phyloP scores from a whole-genome alignment of 2,329 filamentous ascomycete species.

The Fusarium virguliforme region DNA sequence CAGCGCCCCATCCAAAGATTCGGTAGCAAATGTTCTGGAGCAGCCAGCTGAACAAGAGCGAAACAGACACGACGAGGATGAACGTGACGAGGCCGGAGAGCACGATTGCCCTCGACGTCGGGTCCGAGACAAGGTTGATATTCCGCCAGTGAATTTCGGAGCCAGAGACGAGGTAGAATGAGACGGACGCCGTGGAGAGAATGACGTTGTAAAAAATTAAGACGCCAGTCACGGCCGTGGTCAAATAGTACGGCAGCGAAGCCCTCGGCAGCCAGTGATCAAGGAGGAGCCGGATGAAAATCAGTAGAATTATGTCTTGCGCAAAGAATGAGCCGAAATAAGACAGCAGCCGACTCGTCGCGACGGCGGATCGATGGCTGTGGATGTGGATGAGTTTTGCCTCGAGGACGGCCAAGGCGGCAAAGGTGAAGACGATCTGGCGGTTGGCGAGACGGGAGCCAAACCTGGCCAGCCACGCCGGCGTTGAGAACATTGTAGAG shows the following conservation, averaged over 20 bases:
- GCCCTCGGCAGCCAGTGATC: conserved; percentile 7
- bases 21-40: conserved; percentile 45
- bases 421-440: conserved; percentile 9
- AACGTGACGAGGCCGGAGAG: conserved; percentile 51
- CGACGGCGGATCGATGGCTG: conserved; percentile 12
- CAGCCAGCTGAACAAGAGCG: conserved; percentile 42
- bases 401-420: conserved; percentile 3
- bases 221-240: conserved; percentile 4
- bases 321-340: conserved; percentile 25
- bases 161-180: conserved; percentile 52
- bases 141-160: conserved; percentile 56
- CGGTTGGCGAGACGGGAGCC: conserved; percentile 9
- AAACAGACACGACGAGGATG: conserved; percentile 27
- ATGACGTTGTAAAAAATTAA: conserved; percentile 10
- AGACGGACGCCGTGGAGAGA: conserved; percentile 27
- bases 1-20: conserved; percentile 35
- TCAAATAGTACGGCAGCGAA: neutral
- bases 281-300: conserved; percentile 45
- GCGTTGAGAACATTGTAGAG: neutral
- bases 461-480: neutral
- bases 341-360: conserved; percentile 1
- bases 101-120: conserved; percentile 49
- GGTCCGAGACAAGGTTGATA: conserved; percentile 49
- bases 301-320: conserved; percentile 54
- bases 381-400: conserved; percentile 12